Evolutionary conservation across 768 basidiomycete genomes (phyloP).

Genomic region (Stropharia rugosoannulata): DNA sequence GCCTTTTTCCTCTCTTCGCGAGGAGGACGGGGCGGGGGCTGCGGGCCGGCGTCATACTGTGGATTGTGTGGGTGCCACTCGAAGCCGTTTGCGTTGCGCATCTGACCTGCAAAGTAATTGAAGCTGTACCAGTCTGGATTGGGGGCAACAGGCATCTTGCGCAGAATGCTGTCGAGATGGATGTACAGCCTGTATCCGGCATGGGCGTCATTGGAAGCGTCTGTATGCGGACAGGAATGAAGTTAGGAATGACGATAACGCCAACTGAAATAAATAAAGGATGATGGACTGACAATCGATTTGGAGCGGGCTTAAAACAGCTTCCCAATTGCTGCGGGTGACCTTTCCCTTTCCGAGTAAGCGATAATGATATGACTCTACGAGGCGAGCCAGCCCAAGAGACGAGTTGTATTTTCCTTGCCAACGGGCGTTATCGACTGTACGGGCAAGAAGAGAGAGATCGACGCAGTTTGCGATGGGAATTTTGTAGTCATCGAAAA

Average conservation of each 20-base stretch:
- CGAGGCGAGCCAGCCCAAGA: constrained; percentile 64
- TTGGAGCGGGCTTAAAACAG: constrained; percentile 40
- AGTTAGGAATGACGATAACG: neutral
- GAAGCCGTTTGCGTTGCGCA: constrained; percentile 41
- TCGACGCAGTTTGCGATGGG: constrained; percentile 60
- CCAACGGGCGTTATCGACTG: constrained; percentile 71
- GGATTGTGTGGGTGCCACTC: constrained; percentile 64
- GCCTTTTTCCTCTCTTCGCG: constrained; percentile 7
- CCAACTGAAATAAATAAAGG: constrained; percentile 3
- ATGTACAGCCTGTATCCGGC: constrained; percentile 56
- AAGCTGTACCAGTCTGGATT: constrained; percentile 55
- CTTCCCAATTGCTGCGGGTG: constrained; percentile 75
- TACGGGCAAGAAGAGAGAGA: constrained; percentile 65
- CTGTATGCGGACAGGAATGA: constrained; percentile 30
- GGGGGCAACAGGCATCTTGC: constrained; percentile 30
- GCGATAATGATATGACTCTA: constrained; percentile 57
- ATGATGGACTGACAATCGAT: constrained; percentile 53
- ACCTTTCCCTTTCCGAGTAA: constrained; percentile 56
- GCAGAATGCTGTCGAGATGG: constrained; percentile 43
- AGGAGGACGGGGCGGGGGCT: constrained; percentile 43
- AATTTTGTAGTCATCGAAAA: constrained; percentile 49
- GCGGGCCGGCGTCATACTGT: constrained; percentile 70
- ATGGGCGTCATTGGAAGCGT: constrained; percentile 74
- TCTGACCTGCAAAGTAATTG: constrained; percentile 44
- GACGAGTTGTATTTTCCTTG: constrained; percentile 62